phyloP scores from a whole-genome alignment of 345 rosid genomes.

The Citrus reticulata region DNA sequence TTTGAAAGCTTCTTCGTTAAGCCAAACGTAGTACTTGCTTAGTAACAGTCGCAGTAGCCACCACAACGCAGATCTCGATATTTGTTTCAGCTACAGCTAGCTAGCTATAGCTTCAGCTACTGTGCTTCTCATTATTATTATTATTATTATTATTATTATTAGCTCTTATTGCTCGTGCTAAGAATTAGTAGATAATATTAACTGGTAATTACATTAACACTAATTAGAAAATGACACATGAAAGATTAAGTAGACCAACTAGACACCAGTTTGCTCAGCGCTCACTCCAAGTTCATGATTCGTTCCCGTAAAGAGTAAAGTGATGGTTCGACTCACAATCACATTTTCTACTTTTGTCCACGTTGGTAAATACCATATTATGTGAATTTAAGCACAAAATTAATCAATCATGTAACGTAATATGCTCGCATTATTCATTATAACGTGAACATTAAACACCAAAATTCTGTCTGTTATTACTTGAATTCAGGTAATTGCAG shows the following conservation, averaged over 20 bases:
- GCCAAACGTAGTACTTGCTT: background rate
- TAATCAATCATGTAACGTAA: background rate
- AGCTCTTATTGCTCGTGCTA: background rate
- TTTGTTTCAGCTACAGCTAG: background rate
- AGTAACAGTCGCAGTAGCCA: no score
- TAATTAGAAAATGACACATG: no score
- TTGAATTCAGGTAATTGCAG: no score
- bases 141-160: no score
- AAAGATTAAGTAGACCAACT: background rate
- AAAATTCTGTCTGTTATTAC: no score
- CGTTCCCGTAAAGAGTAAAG: background rate
- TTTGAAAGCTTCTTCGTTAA: constrained; percentile 1
- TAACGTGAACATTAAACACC: no score
- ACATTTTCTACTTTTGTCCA: background rate
- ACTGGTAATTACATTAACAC: background rate
- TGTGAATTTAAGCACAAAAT: background rate
- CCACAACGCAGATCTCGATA: constrained; percentile 11
- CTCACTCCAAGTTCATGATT: background rate
- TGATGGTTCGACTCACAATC: background rate
- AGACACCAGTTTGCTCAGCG: background rate
- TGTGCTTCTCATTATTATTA: background rate
- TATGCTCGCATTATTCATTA: background rate
- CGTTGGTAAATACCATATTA: no score
- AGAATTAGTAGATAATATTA: background rate
- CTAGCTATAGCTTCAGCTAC: background rate